Evolutionary conservation across 768 basidiomycete species (phyloP).

Genomic region (Roridomyces roridus): DNA sequence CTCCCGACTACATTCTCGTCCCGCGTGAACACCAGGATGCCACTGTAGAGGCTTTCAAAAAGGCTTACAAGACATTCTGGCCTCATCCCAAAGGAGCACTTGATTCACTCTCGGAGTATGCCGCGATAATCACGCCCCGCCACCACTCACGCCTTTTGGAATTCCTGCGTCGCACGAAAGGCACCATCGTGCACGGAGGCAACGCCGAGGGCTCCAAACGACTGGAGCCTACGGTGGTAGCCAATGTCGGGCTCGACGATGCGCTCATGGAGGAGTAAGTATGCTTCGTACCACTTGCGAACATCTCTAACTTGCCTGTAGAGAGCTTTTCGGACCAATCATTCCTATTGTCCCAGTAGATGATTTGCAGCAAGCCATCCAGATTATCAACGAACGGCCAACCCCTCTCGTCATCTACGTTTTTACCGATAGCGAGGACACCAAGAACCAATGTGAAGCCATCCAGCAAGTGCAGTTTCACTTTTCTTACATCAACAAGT

Average conservation of each 20-base stretch:
- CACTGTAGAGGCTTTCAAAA: constrained; percentile 46
- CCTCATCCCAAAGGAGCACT: constrained; percentile 29
- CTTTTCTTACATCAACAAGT: not conserved
- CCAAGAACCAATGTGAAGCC: constrained; percentile 9
- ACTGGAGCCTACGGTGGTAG: constrained; percentile 6
- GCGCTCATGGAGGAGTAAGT: constrained; percentile 11
- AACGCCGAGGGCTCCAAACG: constrained; percentile 5
- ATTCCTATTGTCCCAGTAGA: constrained; percentile 7
- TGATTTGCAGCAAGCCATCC: not conserved
- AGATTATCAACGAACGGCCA: constrained; percentile 9
- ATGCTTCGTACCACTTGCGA: not conserved
- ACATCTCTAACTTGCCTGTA: not conserved
- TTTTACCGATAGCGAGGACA: constrained; percentile 12
- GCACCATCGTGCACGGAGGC: constrained; percentile 6
- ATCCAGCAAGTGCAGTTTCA: not conserved
- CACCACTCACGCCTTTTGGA: not conserved
- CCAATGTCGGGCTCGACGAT: constrained; percentile 1
- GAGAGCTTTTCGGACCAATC: constrained; percentile 13
- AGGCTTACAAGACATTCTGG: constrained; percentile 47
- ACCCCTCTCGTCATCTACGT: constrained; percentile 13
- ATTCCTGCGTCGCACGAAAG: constrained; percentile 5
- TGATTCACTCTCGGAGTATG: not conserved
- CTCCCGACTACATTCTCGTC: constrained; percentile 56
- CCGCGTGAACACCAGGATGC: constrained; percentile 44
- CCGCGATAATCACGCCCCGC: not conserved